A percentile compares a stretch with the other conserved stretches of the same genome.
Conservation (phyloP, 2,329 filamentous ascomycete genomes). For the Didymella sp. region DNA sequence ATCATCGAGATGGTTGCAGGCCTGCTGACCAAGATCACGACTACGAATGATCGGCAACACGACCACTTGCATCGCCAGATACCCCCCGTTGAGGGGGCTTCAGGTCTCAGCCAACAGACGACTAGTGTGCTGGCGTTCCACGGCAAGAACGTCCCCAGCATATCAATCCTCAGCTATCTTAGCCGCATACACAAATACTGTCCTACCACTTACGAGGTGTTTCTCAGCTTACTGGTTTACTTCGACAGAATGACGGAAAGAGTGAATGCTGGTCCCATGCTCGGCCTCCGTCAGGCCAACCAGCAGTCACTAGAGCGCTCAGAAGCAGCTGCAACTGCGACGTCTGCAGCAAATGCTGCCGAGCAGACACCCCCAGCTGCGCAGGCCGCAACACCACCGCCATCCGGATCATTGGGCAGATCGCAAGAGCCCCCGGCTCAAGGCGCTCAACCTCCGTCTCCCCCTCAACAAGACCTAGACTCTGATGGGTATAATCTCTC, state of each 20-base stretch:
- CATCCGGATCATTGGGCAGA: slow-evolving; percentile 57
- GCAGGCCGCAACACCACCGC: slow-evolving; percentile 57
- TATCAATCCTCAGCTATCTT: slow-evolving; percentile 94
- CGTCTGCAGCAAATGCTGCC: slow-evolving; percentile 37
- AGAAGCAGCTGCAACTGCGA: slow-evolving; percentile 38
- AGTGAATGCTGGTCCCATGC: slow-evolving; percentile 81
- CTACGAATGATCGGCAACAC: slow-evolving; percentile 93
- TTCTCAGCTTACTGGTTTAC: slow-evolving; percentile 92
- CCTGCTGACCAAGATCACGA: slow-evolving; percentile 94
- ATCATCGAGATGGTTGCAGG: slow-evolving; percentile 99
- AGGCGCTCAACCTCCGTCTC: slow-evolving; percentile 46
- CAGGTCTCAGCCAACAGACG: slow-evolving; percentile 68
- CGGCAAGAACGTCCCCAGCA: slow-evolving; percentile 96
- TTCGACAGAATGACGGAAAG: slow-evolving; percentile 99
- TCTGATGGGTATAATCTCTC: slow-evolving; percentile 62
- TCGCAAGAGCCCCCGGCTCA: slow-evolving; percentile 40
- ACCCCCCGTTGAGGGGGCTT: slow-evolving; percentile 64
- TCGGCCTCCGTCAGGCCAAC: slow-evolving; percentile 64
- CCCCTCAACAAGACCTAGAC: slow-evolving; percentile 50
- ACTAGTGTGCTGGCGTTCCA: slow-evolving; percentile 91
- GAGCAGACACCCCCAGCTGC: slow-evolving; percentile 34
- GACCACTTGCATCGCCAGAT: slow-evolving; percentile 83
- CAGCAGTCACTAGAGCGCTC: slow-evolving; percentile 54
- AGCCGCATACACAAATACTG: slow-evolving; percentile 98
- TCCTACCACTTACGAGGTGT: slow-evolving; percentile 97